phyloP scores from a whole-genome alignment of 257 asterid genomes.

The Coffea canephora region DNA sequence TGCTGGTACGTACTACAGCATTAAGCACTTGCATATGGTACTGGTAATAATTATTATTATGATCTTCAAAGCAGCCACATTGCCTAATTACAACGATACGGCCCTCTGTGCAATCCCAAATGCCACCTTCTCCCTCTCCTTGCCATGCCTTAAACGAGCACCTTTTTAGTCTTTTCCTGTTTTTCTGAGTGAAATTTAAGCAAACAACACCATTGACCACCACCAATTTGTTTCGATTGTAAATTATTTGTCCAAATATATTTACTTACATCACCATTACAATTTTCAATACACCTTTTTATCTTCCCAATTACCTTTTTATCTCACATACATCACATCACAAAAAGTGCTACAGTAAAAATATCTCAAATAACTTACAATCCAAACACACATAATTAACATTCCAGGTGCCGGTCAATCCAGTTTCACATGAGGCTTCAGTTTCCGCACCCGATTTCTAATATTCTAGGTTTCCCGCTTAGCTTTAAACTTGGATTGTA shows the following conservation, averaged over 20 bases:
- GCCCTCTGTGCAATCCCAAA: neutral
- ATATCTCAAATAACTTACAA: no score
- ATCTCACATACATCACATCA: no score
- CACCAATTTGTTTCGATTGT: no score
- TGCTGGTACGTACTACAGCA: neutral
- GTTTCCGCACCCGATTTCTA: neutral
- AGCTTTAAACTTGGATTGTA: no score
- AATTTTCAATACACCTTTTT: no score
- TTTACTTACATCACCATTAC: no score
- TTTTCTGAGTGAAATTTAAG: neutral
- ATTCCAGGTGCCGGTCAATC: neutral
- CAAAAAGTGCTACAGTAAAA: no score
- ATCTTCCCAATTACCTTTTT: no score
- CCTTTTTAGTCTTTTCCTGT: neutral
- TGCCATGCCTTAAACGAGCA: neutral
- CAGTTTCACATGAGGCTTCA: neutral
- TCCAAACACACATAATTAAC: no score
- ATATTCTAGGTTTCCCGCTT: no score
- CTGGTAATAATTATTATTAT: neutral
- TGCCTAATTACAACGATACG: neutral
- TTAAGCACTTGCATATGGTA: no score
- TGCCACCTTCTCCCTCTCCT: neutral
- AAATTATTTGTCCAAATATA: no score
- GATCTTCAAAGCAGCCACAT: neutral
- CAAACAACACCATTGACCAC: neutral